Percentiles rank a stretch among this genome's conserved stretches.
phyloP scores from a whole-genome alignment of 1,284 basidiomycete genomes.

The Marasmius fiardii region DNA sequence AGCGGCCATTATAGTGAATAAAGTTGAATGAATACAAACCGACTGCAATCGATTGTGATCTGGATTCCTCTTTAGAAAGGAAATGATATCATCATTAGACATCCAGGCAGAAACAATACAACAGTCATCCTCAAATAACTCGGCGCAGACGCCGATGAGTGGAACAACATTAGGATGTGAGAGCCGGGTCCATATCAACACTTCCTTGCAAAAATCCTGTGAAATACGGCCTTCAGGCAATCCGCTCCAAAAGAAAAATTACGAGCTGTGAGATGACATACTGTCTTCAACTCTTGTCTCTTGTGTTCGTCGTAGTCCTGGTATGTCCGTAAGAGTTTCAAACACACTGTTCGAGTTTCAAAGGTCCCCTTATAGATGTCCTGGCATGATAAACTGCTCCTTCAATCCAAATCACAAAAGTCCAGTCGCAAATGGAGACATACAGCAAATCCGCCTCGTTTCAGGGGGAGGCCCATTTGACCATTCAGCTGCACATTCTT shows the following conservation, averaged over 20 bases:
- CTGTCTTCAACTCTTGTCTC: background rate
- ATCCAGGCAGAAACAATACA: constrained; percentile 16
- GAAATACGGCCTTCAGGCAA: background rate
- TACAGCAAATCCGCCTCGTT: constrained; percentile 27
- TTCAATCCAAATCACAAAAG: background rate
- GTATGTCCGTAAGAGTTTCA: constrained; percentile 10
- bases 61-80: constrained; percentile 10
- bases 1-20: too few relatives aligned
- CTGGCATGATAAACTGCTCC: constrained; percentile 4
- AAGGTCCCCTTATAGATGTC: constrained; percentile 8
- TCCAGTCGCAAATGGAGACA: constrained; percentile 4
- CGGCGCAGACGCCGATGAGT: constrained; percentile 11
- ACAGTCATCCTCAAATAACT: constrained; percentile 3
- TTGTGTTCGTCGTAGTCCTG: background rate
- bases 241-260: background rate
- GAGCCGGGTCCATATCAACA: constrained; percentile 14
- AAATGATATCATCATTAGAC: constrained; percentile 10
- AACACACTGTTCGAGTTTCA: background rate
- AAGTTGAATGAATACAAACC: too few relatives aligned
- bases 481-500: too few relatives aligned
- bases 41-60: constrained; percentile 3
- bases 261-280: background rate
- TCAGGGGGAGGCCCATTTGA: too few relatives aligned
- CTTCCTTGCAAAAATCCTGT: constrained; percentile 4
- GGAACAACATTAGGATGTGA: constrained; percentile 14